Conservation (phyloP, 495 filamentous ascomycete species). For the Delitschia confertaspora region DNA sequence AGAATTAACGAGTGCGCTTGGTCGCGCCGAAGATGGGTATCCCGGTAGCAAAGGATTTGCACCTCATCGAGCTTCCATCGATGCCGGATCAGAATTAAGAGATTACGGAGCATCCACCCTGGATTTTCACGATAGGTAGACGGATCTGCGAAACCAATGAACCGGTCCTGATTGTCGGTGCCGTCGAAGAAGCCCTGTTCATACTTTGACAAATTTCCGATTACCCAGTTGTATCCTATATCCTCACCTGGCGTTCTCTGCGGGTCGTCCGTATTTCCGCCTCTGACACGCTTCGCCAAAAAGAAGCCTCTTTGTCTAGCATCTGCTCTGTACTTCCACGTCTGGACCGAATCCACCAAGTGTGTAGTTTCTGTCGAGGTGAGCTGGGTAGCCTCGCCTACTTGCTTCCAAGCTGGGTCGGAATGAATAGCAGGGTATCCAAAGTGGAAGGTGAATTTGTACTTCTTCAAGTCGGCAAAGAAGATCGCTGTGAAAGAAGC, state of each 20-base stretch:
- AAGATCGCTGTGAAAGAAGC: slow-evolving; percentile 79
- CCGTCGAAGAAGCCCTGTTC: slow-evolving; percentile 81
- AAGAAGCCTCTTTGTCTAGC: slow-evolving; percentile 87
- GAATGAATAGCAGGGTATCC: slow-evolving; percentile 89
- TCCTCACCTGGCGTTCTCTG: slow-evolving; percentile 36
- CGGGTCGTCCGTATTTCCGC: slow-evolving; percentile 18
- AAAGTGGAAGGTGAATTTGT: slow-evolving; percentile 90
- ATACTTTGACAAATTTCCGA: slow-evolving; percentile 65
- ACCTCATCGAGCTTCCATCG: slow-evolving; percentile 68
- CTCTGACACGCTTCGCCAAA: slow-evolving; percentile 63
- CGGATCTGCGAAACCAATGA: slow-evolving; percentile 80
- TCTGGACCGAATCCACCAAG: slow-evolving; percentile 69
- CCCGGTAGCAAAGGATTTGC: slow-evolving; percentile 85
- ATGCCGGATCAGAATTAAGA: slow-evolving; percentile 75
- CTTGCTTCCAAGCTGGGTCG: slow-evolving; percentile 63
- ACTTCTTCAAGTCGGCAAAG: slow-evolving; percentile 95
- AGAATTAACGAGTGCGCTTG: slow-evolving; percentile 73
- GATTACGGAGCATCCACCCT: slow-evolving; percentile 86
- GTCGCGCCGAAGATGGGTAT: slow-evolving; percentile 64
- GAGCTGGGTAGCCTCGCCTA: slow-evolving; percentile 38
- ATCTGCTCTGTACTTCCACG: slow-evolving; percentile 76
- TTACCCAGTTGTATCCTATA: slow-evolving; percentile 60
- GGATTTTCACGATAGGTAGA: slow-evolving; percentile 80
- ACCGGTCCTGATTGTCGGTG: slow-evolving; percentile 58
- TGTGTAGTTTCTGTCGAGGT: slow-evolving; percentile 57